A percentile compares a stretch with the other conserved stretches of the same genome.
Conservation (phyloP, 441 rosid genomes). For the Euphorbia celastroides region DNA sequence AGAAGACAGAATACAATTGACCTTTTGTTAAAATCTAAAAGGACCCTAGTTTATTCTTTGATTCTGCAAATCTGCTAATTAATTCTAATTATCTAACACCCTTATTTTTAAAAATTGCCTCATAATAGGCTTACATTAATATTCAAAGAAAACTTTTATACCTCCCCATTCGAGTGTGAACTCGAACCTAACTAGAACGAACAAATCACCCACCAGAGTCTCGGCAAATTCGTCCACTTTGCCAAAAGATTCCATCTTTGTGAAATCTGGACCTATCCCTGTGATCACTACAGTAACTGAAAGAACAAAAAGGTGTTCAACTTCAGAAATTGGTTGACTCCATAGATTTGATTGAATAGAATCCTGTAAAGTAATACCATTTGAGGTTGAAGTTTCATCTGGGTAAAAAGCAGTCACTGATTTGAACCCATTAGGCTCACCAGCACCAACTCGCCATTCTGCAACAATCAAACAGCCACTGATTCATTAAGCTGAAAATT, state of each 20-base stretch:
- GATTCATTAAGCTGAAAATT: not conserved
- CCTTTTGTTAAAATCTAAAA: too few relatives aligned
- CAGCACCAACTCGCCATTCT: constrained; percentile 78
- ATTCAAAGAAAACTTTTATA: too few relatives aligned
- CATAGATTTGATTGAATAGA: not conserved
- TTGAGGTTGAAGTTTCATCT: constrained; percentile 46
- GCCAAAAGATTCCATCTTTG: constrained; percentile 89
- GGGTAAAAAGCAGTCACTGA: constrained; percentile 90
- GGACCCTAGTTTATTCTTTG: too few relatives aligned
- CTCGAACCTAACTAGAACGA: not conserved
- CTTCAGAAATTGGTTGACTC: not conserved
- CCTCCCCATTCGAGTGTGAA: too few relatives aligned
- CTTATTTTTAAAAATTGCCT: too few relatives aligned
- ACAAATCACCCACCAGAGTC: constrained; percentile 46
- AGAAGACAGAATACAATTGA: not conserved
- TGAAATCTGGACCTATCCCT: constrained; percentile 88
- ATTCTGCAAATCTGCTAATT: too few relatives aligned
- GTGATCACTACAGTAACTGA: constrained; percentile 72
- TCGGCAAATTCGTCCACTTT: constrained; percentile 92
- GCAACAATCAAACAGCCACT: constrained; percentile 14
- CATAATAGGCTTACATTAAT: too few relatives aligned
- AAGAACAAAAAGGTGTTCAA: not conserved
- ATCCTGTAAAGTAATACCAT: constrained; percentile 33
- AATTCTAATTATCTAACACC: too few relatives aligned
- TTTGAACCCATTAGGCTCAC: constrained; percentile 72